These are phyloP conservation scores for Ramularia collo-cygni DNA, from an alignment of 2,329 filamentous ascomycete genomes.

Conservation along the genomic window DNA sequence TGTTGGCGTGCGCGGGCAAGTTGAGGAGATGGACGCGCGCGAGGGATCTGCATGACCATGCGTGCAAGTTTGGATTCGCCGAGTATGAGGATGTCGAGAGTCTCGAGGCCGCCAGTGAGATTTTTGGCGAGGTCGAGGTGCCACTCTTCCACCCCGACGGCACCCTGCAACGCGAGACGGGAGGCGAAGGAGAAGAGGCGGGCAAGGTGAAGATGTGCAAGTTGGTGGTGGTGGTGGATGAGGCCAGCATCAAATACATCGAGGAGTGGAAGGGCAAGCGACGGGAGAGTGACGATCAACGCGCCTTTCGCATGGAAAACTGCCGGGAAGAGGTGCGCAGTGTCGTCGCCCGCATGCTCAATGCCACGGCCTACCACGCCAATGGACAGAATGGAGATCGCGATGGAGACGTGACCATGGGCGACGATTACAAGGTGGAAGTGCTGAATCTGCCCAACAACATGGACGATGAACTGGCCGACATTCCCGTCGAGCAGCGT, in stretches of 20 bases:
- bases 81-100: slow-evolving; percentile 91
- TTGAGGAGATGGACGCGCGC: slow-evolving; percentile 80
- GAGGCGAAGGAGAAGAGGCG: slow-evolving; percentile 38
- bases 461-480: slow-evolving; percentile 80
- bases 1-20: slow-evolving; percentile 66
- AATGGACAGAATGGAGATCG: slow-evolving; percentile 15
- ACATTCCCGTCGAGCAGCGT: slow-evolving; percentile 93
- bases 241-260: slow-evolving; percentile 76
- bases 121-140: slow-evolving; percentile 74
- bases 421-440: slow-evolving; percentile 61
- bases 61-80: slow-evolving; percentile 86
- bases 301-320: slow-evolving; percentile 61
- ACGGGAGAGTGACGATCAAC: slow-evolving; percentile 54
- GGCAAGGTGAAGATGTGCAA: slow-evolving; percentile 30
- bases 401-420: slow-evolving; percentile 21
- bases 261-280: slow-evolving; percentile 67
- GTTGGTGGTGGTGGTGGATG: slow-evolving; percentile 61
- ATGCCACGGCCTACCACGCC: slow-evolving; percentile 44
- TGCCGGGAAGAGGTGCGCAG: slow-evolving; percentile 62
- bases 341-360: slow-evolving; percentile 64
- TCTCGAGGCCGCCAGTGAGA: slow-evolving; percentile 74
- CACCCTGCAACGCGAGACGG: slow-evolving; percentile 31
- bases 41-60: slow-evolving; percentile 70
- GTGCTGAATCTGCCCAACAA: slow-evolving; percentile 79
- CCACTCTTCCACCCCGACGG: slow-evolving; percentile 54